Evolutionary conservation across 2,329 filamentous ascomycete genomes (phyloP).

Genomic region (Colletotrichum viniferum): DNA sequence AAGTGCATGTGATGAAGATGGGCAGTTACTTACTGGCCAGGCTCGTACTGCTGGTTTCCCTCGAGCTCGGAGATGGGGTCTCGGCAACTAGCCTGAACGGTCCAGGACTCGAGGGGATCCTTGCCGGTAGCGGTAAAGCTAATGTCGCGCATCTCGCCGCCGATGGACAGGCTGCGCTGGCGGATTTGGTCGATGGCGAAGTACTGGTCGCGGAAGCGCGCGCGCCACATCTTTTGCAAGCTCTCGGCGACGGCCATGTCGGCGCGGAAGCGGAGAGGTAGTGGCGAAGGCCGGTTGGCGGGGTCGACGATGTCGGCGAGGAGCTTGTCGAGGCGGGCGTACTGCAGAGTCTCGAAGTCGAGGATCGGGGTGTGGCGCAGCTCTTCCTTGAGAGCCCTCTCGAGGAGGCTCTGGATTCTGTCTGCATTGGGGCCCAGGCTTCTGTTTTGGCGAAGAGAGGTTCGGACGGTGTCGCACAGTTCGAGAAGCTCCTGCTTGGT

Average conservation of each 20-base stretch:
- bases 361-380: constrained; percentile 34
- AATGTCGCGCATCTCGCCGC: constrained; percentile 46
- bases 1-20: not conserved
- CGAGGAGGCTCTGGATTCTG: constrained; percentile 43
- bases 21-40: constrained; percentile 50
- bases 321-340: constrained; percentile 47
- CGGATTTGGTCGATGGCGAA: constrained; percentile 50
- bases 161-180: constrained; percentile 36
- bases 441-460: constrained; percentile 34
- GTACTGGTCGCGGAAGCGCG: constrained; percentile 48
- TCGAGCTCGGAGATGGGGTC: constrained; percentile 43
- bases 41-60: constrained; percentile 45
- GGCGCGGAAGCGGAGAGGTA: constrained; percentile 33
- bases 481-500: constrained; percentile 31
- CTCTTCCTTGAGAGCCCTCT: constrained; percentile 43
- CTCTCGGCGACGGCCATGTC: constrained; percentile 40
- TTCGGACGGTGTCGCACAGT: constrained; percentile 47
- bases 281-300: constrained; percentile 28
- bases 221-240: constrained; percentile 47
- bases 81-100: constrained; percentile 29
- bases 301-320: constrained; percentile 41
- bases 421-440: constrained; percentile 35
- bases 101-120: constrained; percentile 39
- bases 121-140: constrained; percentile 37
- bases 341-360: constrained; percentile 42